A percentile compares a stretch with the other conserved stretches of the same genome.
phyloP scores from a whole-genome alignment of 495 filamentous ascomycete genomes.

The Daldinia childiae region DNA sequence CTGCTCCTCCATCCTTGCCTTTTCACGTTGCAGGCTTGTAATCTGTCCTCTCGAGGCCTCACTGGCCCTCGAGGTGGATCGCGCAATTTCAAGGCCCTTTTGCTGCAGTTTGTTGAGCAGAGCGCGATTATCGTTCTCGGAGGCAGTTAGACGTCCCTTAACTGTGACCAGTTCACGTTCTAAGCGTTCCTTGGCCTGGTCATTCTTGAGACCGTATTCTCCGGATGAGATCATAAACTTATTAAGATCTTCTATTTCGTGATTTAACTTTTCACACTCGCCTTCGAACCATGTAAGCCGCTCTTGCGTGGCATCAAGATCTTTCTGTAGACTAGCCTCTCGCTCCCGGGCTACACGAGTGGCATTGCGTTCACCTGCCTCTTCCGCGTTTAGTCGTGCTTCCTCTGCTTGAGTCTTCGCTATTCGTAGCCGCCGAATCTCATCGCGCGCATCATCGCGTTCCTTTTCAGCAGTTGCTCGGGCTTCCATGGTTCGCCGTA shows the following conservation, averaged over 20 bases:
- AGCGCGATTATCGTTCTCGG: conserved; percentile 96
- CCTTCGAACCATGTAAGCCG: conserved; percentile 77
- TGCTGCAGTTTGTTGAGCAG: conserved; percentile 96
- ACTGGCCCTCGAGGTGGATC: conserved; percentile 84
- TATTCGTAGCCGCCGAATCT: conserved; percentile 82
- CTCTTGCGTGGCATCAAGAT: conserved; percentile 76
- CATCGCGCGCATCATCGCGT: conserved; percentile 86
- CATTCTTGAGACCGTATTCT: conserved; percentile 83
- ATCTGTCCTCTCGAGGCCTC: conserved; percentile 86
- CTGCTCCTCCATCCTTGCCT: conserved; percentile 83
- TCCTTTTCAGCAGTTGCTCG: conserved; percentile 81
- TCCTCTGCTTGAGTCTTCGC: conserved; percentile 85
- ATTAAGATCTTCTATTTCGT: conserved; percentile 81
- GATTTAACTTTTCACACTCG: conserved; percentile 76
- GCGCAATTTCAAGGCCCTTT: conserved; percentile 95
- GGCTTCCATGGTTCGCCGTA: conserved; percentile 86
- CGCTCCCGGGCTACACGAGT: conserved; percentile 82
- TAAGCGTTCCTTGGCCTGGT: conserved; percentile 91
- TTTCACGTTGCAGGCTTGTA: conserved; percentile 80
- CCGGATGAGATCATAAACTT: conserved; percentile 88
- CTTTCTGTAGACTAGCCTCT: conserved; percentile 77
- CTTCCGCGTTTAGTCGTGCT: conserved; percentile 82
- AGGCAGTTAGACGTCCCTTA: conserved; percentile 88
- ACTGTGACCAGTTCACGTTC: conserved; percentile 93
- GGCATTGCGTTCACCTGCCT: conserved; percentile 80